Conservation (phyloP, 2,329 filamentous ascomycete species). For the Orbilia quercus region DNA sequence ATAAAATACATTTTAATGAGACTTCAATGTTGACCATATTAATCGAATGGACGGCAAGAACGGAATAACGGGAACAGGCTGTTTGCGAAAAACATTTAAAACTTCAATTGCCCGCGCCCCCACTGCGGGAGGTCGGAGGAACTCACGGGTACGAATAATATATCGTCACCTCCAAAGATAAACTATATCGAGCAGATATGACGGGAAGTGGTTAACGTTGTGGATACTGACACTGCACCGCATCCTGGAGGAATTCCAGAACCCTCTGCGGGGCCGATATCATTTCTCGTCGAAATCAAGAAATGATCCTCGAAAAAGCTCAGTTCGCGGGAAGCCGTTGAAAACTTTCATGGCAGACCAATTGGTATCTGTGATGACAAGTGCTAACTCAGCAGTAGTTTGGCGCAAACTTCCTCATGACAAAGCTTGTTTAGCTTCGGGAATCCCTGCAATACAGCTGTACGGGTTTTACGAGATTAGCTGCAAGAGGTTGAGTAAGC, state of each 20-base stretch:
- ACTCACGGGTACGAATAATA: too few relatives aligned
- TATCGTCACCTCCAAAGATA: too few relatives aligned
- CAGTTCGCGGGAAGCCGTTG: slow-evolving; percentile 12
- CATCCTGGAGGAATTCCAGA: slow-evolving; percentile 34
- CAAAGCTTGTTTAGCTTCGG: slow-evolving; percentile 25
- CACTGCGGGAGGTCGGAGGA: too few relatives aligned
- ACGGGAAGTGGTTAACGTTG: too few relatives aligned
- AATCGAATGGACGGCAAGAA: background rate
- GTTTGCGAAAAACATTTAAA: too few relatives aligned
- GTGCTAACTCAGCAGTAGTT: slow-evolving; percentile 35
- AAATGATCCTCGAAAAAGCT: slow-evolving; percentile 15
- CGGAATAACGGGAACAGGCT: slow-evolving; percentile 44
- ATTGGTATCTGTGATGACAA: slow-evolving; percentile 22
- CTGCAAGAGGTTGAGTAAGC: slow-evolving; percentile 38
- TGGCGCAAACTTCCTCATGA: slow-evolving; percentile 13
- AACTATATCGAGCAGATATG: too few relatives aligned
- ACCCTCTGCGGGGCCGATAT: slow-evolving; percentile 18
- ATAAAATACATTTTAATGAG: too few relatives aligned
- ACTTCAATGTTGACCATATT: too few relatives aligned
- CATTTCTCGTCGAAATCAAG: slow-evolving; percentile 18
- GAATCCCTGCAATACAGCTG: background rate
- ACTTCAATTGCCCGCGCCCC: too few relatives aligned
- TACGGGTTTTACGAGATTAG: background rate
- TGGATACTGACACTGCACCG: too few relatives aligned
- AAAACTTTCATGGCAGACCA: slow-evolving; percentile 3